Percentiles rank a stretch among this genome's conserved stretches.
These are phyloP conservation scores for Xylaria venustula DNA, from an alignment of 495 filamentous ascomycete species.

Conservation along the genomic window DNA sequence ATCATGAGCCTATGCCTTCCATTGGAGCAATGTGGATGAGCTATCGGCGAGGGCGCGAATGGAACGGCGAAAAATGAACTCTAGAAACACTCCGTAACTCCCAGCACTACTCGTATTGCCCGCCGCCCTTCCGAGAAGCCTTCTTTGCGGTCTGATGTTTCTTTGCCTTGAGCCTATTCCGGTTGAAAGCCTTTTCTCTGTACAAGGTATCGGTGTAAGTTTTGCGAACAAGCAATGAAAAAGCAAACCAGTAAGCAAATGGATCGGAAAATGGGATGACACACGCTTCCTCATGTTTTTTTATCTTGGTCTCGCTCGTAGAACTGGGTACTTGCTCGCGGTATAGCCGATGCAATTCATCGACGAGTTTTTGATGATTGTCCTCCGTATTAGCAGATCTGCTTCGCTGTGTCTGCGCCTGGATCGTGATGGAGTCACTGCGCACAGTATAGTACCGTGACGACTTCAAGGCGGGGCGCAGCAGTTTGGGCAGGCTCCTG, in stretches of 20 bases:
- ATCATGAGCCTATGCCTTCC: too few species aligned
- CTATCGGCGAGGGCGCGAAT: too few species aligned
- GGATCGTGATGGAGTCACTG: conserved; percentile 52
- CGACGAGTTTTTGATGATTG: conserved; percentile 41
- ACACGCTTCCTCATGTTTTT: conserved; percentile 43
- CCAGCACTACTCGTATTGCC: conserved; percentile 7
- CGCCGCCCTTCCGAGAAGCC: conserved; percentile 54
- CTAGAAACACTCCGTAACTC: too few species aligned
- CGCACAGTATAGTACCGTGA: conserved; percentile 70
- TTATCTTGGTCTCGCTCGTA: conserved; percentile 35
- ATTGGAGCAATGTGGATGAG: too few species aligned
- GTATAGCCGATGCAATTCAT: conserved; percentile 64
- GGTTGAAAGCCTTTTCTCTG: conserved; percentile 72
- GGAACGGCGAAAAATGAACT: too few species aligned
- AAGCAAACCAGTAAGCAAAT: too few species aligned
- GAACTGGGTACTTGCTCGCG: conserved; percentile 36
- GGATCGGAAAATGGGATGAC: conserved; percentile 14
- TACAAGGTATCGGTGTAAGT: conserved; percentile 5
- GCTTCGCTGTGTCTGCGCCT: conserved; percentile 46
- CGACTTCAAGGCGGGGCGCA: conserved; percentile 61
- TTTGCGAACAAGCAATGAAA: conserved; percentile 10
- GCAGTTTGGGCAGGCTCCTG: conserved; percentile 61
- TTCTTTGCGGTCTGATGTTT: conserved; percentile 83
- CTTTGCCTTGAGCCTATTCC: conserved; percentile 68
- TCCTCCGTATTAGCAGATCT: conserved; percentile 45